These are phyloP conservation scores for Tulasnella sp. DNA, from an alignment of 768 basidiomycete species.

Conservation along the genomic window DNA sequence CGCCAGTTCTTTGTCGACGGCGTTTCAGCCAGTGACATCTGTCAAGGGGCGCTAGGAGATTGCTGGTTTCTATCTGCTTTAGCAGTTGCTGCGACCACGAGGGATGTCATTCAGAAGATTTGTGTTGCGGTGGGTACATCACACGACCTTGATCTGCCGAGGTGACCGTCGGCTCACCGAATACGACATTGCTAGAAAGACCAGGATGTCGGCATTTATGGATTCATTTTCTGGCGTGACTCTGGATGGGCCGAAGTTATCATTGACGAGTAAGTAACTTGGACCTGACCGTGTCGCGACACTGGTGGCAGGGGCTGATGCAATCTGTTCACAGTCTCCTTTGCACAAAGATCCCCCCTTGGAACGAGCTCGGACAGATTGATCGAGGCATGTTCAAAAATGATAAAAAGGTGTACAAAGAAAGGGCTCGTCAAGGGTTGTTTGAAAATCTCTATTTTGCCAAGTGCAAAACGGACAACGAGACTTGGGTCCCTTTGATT, in stretches of 20 bases:
- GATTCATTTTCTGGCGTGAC: slow-evolving; percentile 47
- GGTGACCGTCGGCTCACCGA: background rate
- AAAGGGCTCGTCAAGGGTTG: slow-evolving; percentile 34
- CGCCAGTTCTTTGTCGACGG: slow-evolving; percentile 40
- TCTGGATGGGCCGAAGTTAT: slow-evolving; percentile 40
- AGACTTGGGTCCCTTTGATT: slow-evolving; percentile 46
- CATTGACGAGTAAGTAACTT: slow-evolving; percentile 40
- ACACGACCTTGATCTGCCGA: background rate
- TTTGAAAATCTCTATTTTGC: slow-evolving; percentile 39
- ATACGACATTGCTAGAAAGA: too few species aligned
- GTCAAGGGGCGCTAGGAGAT: slow-evolving; percentile 38
- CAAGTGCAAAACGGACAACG: slow-evolving; percentile 31
- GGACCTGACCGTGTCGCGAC: background rate
- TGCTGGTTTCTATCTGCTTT: slow-evolving; percentile 46
- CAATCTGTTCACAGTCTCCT: slow-evolving; percentile 30
- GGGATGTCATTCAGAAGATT: slow-evolving; percentile 38
- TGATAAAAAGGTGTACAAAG: slow-evolving; percentile 36
- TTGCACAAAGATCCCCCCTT: slow-evolving; percentile 39
- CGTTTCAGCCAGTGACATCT: slow-evolving; percentile 33
- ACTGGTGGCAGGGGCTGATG: background rate
- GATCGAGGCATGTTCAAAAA: slow-evolving; percentile 39
- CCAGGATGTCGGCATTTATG: slow-evolving; percentile 44
- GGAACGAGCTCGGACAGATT: slow-evolving; percentile 32
- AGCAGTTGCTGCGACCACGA: slow-evolving; percentile 37
- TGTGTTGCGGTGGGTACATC: slow-evolving; percentile 35